These are phyloP conservation scores for Fusarium hainanense DNA, from an alignment of 2,329 filamentous ascomycete species.

Conservation along the genomic window DNA sequence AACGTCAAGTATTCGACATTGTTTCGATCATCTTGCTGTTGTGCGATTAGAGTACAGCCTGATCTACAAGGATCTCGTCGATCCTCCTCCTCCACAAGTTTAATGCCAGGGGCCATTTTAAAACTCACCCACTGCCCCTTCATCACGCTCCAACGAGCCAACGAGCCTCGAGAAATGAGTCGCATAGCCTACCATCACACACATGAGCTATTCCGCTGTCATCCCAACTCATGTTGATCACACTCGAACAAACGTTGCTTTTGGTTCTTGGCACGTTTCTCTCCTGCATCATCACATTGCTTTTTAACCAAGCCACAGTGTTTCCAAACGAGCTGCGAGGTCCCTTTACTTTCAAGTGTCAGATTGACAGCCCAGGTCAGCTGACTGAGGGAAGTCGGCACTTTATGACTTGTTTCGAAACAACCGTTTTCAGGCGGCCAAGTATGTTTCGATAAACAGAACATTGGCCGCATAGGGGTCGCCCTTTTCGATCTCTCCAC, in stretches of 20 bases:
- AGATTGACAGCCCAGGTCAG: neutral
- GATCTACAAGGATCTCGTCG: conserved; percentile 30
- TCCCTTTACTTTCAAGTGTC: neutral
- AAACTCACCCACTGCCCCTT: conserved; percentile 15
- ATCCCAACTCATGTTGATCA: conserved; percentile 25
- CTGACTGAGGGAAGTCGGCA: neutral
- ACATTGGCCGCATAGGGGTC: neutral
- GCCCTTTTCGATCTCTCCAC: neutral
- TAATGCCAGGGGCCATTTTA: conserved; percentile 23
- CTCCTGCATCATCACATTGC: neutral
- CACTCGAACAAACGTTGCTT: neutral
- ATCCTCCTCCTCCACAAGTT: conserved; percentile 30
- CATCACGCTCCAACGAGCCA: neutral
- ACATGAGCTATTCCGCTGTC: conserved; percentile 36
- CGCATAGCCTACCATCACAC: conserved; percentile 1
- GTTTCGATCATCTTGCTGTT: neutral
- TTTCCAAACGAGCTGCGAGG: neutral
- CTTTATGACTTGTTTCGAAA: conserved; percentile 4
- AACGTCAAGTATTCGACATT: neutral
- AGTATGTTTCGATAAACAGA: conserved; percentile 5
- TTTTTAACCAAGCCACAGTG: neutral
- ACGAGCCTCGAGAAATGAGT: neutral
- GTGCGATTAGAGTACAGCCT: neutral
- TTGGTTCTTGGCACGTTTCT: neutral
- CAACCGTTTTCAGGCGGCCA: neutral